Percentiles rank a stretch among this genome's conserved stretches.
These are phyloP conservation scores for Ustilago sp. DNA, from an alignment of 1,284 basidiomycete genomes.

Conservation along the genomic window DNA sequence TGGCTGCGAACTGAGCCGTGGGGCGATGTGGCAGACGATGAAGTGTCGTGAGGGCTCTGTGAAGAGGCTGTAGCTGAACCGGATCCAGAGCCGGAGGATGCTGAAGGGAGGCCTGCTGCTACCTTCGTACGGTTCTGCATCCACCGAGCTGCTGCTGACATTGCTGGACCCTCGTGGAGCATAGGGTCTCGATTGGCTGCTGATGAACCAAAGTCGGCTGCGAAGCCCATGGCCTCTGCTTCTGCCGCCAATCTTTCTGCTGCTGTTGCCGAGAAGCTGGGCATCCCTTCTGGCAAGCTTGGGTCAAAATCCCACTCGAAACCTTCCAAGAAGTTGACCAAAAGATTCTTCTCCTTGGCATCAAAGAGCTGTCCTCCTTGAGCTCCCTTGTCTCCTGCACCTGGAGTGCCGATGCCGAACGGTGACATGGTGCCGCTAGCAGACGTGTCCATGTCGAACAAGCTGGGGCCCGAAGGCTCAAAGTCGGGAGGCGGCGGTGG, in stretches of 20 bases:
- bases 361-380: constrained; percentile 51
- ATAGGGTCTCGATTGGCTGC: constrained; percentile 30
- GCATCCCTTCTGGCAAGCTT: constrained; percentile 58
- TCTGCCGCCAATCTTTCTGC: constrained; percentile 46
- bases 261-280: constrained; percentile 60
- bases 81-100: constrained; percentile 48
- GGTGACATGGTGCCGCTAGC: constrained; percentile 32
- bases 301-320: constrained; percentile 67
- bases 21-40: constrained; percentile 49
- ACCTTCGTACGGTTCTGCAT: constrained; percentile 32
- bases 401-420: constrained; percentile 42
- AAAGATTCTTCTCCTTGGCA: constrained; percentile 53
- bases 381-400: constrained; percentile 21
- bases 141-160: constrained; percentile 35
- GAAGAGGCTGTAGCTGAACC: constrained; percentile 50
- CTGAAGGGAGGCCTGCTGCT: constrained; percentile 16
- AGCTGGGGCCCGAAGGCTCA: constrained; percentile 42
- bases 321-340: constrained; percentile 60
- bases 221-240: constrained; percentile 42
- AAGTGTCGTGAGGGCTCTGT: constrained; percentile 51
- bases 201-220: constrained; percentile 29
- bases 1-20: constrained; percentile 34
- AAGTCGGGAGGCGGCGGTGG: constrained; percentile 56
- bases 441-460: constrained; percentile 46
- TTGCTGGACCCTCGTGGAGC: constrained; percentile 32